Evolutionary conservation across 2,329 filamentous ascomycete species (phyloP).

Genomic region (Microcyclospora tardicrescens): DNA sequence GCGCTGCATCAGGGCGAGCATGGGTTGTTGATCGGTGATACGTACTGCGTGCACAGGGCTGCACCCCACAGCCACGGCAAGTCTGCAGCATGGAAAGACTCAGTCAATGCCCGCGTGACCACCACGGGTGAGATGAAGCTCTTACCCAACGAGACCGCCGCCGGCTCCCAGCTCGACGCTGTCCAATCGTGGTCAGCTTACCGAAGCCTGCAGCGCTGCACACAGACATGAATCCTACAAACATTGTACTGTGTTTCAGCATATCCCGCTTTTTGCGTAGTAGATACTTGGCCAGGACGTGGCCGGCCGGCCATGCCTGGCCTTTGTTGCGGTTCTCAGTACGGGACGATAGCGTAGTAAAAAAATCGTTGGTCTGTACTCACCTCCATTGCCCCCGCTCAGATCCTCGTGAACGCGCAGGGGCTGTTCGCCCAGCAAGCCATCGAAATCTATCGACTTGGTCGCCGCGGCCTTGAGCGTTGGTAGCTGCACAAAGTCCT

Average conservation of each 20-base stretch:
- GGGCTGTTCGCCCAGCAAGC: conserved; percentile 50
- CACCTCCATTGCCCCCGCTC: conserved; percentile 62
- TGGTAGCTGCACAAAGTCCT: conserved; percentile 44
- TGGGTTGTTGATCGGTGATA: conserved; percentile 77
- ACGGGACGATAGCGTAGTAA: too few relatives aligned
- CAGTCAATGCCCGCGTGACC: background rate
- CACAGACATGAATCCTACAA: conserved; percentile 23
- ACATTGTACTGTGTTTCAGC: conserved; percentile 60
- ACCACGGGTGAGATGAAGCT: conserved; percentile 1
- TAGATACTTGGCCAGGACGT: conserved; percentile 78
- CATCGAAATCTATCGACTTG: conserved; percentile 53
- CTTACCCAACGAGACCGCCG: conserved; percentile 64
- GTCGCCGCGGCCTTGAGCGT: conserved; percentile 39
- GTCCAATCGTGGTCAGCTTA: conserved; percentile 9
- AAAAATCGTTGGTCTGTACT: too few relatives aligned
- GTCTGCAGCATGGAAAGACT: conserved; percentile 20
- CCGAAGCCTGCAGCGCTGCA: background rate
- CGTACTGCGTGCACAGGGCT: conserved; percentile 46
- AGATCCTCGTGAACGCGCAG: conserved; percentile 76
- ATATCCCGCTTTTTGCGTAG: conserved; percentile 56
- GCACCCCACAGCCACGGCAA: conserved; percentile 47
- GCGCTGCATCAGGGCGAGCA: conserved; percentile 72
- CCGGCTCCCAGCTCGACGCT: conserved; percentile 89
- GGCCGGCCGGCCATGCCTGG: conserved; percentile 86
- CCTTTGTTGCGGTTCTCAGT: conserved; percentile 31